These are phyloP conservation scores for Fusarium proliferatum DNA, from an alignment of 2,329 filamentous ascomycete species.

Conservation along the genomic window DNA sequence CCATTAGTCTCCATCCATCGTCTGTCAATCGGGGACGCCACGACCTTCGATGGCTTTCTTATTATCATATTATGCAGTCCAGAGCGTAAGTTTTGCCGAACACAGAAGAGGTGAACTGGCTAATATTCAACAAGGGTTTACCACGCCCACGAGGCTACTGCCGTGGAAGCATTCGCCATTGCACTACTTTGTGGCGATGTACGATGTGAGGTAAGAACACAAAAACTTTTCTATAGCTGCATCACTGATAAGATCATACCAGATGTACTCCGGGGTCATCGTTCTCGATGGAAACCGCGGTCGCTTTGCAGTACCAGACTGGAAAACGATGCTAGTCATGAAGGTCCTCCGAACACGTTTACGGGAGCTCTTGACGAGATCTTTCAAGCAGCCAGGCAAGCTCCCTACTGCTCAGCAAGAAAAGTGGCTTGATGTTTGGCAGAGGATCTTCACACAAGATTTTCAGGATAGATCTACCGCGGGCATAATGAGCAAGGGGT, in stretches of 20 bases:
- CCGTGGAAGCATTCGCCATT: constrained; percentile 83
- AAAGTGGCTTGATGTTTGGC: constrained; percentile 80
- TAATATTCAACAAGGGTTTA: constrained; percentile 68
- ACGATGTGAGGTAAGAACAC: constrained; percentile 76
- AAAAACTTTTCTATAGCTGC: not conserved
- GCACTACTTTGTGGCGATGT: constrained; percentile 88
- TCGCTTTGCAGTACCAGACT: constrained; percentile 84
- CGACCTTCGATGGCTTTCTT: constrained; percentile 84
- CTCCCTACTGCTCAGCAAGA: constrained; percentile 73
- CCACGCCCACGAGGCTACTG: constrained; percentile 90
- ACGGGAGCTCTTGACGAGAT: constrained; percentile 77
- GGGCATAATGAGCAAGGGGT: constrained; percentile 46
- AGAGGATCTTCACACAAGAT: constrained; percentile 73
- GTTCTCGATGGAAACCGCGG: constrained; percentile 88
- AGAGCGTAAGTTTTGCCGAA: constrained; percentile 68
- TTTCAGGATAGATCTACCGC: constrained; percentile 49
- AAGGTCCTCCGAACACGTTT: constrained; percentile 81
- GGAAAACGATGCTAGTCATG: constrained; percentile 91
- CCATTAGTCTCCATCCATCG: constrained; percentile 85
- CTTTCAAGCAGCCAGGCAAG: constrained; percentile 76
- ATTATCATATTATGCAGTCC: constrained; percentile 97
- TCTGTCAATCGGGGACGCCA: constrained; percentile 84
- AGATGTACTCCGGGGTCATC: constrained; percentile 89
- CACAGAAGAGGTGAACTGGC: not conserved
- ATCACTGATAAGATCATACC: not conserved